Conservation (phyloP, 108 stramenopile genomes). For the Nitzschia sp. region DNA sequence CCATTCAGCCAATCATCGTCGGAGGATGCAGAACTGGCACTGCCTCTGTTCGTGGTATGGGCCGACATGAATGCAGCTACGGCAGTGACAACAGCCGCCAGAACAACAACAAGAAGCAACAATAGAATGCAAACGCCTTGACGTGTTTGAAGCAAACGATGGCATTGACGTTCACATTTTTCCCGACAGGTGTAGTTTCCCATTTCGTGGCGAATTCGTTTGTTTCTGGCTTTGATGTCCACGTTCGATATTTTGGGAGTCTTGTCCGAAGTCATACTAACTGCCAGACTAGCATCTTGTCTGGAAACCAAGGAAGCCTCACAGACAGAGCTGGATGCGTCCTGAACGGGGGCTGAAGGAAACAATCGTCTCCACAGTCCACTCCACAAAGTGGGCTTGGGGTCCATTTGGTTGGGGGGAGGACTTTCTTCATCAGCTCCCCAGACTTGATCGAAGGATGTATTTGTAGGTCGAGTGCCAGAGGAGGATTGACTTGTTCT, state of each 20-base stretch:
- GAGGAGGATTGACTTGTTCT: not conserved
- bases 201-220: slow-evolving; percentile 3
- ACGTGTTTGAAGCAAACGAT: not conserved
- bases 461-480: not conserved
- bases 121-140: not conserved
- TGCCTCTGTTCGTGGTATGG: not conserved
- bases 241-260: slow-evolving; percentile 27
- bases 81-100: slow-evolving; percentile 6
- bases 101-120: not conserved
- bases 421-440: not conserved
- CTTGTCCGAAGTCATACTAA: slow-evolving; percentile 20
- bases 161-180: not conserved
- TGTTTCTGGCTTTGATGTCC: slow-evolving; percentile 12
- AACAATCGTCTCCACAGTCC: not conserved
- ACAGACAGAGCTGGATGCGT: not conserved
- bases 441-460: slow-evolving; percentile 19
- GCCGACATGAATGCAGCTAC: not conserved
- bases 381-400: not conserved
- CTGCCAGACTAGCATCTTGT: slow-evolving; percentile 10
- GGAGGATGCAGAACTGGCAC: not conserved
- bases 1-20: no score
- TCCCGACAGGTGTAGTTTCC: not conserved
- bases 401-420: not conserved
- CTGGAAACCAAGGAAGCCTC: slow-evolving; percentile 12
- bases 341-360: not conserved